phyloP scores from a whole-genome alignment of 495 filamentous ascomycete genomes.

The Penicillium bialowiezense region DNA sequence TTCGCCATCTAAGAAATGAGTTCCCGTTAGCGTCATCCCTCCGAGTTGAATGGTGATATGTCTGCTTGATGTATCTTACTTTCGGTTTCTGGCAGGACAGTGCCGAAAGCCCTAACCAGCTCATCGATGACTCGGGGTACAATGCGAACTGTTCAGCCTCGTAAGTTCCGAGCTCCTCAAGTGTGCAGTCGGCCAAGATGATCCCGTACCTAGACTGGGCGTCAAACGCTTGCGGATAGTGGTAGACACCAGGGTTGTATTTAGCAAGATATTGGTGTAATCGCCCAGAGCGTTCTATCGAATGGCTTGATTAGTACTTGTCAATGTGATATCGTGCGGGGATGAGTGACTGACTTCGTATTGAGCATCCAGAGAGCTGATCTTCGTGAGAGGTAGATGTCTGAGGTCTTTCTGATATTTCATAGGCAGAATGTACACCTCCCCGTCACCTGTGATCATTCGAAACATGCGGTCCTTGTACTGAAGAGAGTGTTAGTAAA shows the following conservation, averaged over 20 bases:
- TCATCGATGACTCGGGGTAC: conserved; percentile 29
- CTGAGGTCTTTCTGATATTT: conserved; percentile 30
- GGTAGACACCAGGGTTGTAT: conserved; percentile 21
- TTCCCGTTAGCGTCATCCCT: background rate
- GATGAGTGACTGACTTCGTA: conserved; percentile 23
- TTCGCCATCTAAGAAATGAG: conserved; percentile 8
- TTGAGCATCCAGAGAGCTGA: conserved; percentile 30
- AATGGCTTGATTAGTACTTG: background rate
- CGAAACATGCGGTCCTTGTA: conserved; percentile 29
- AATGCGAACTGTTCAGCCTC: conserved; percentile 18
- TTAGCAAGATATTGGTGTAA: conserved; percentile 28
- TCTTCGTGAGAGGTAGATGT: conserved; percentile 10
- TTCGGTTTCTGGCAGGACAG: conserved; percentile 25
- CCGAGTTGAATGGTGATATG: too few species aligned
- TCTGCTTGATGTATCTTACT: conserved; percentile 5
- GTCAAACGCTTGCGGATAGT: conserved; percentile 28
- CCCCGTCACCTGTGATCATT: conserved; percentile 33
- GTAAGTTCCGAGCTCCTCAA: background rate
- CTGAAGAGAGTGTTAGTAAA: conserved; percentile 10
- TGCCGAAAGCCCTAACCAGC: conserved; percentile 22
- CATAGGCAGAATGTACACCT: conserved; percentile 29
- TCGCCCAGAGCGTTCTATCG: conserved; percentile 29
- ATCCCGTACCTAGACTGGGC: conserved; percentile 19
- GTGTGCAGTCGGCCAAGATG: background rate
- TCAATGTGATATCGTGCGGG: too few species aligned